Evolutionary conservation across 768 basidiomycete genomes (phyloP), one percentile per base, ranked within the genome.

Genomic region (Leccinellum albellum): DNA sequence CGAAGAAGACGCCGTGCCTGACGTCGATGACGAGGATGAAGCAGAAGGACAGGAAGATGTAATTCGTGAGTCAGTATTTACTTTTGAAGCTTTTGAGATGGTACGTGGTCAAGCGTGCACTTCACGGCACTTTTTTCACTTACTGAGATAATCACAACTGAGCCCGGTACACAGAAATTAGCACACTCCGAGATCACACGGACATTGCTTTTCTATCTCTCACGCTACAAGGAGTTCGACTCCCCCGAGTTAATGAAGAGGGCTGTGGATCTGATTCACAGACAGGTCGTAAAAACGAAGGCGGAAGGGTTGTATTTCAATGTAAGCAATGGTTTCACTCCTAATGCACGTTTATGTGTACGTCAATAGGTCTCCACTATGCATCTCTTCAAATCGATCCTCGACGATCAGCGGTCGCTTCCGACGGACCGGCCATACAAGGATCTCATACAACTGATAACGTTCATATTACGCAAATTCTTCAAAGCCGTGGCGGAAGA

Each of bases 221-320:
- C 84, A 47, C 83, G 91, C 17, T 96, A 91, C 78, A 86, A 83
- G 67, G 90, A 94, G 52, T 94, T 95, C 71, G 72, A 74, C 56
- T 67, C 71, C 28, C 74, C 88, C 0, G 92, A 98, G 64, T 81
- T 88, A 68, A 89, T 98, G 86, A 91, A 90, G 70, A 83, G 94
- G 48, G 88, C 93, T 37, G 94, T 98, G 32, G 83, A 82, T 62
- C 75, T 99, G 63, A 80, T 99, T 64, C 92, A 98, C 69, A 84
- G 97, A 14, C 92, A 96, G 61, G 94, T 88, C 46, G 84, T 99
- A 59, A 87, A 83, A 64, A 87, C 88, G 15, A 94, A 97, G 70
- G 92, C 94, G 1, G 97, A 98, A 69, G 96, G 89, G 0, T 74
- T 99, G 9, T 98, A 93, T 73, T 99, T 96, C 82, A 92, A 95